phyloP scores from a whole-genome alignment of 176 grass and related monocot species.

The Triticum timopheevii region DNA sequence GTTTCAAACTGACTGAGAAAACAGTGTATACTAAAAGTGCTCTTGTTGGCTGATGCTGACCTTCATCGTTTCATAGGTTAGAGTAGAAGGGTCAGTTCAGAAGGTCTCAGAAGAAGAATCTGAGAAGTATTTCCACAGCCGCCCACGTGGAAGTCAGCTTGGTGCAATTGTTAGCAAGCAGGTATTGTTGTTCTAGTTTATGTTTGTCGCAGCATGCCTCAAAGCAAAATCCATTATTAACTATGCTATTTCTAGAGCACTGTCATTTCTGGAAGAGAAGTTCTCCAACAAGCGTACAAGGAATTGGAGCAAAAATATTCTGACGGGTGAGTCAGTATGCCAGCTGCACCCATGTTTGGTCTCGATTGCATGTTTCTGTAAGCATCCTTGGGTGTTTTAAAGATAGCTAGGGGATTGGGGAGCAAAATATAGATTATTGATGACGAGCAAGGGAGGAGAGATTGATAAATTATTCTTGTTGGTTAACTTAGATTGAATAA shows the following conservation, averaged over 20 bases:
- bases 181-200: conserved; percentile 42
- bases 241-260: conserved; percentile 58
- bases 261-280: conserved; percentile 68
- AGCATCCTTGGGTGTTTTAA: background rate
- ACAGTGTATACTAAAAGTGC: background rate
- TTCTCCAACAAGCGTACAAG: conserved; percentile 70
- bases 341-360: background rate
- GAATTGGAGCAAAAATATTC: conserved; percentile 81
- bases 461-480: background rate
- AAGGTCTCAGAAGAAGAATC: conserved; percentile 94
- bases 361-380: background rate
- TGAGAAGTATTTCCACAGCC: conserved; percentile 93
- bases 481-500: background rate
- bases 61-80: conserved; percentile 57
- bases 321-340: conserved; percentile 60
- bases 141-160: conserved; percentile 93
- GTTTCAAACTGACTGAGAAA: background rate
- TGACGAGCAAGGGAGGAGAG: background rate
- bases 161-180: conserved; percentile 93
- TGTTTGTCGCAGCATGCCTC: background rate
- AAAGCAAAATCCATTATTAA: conserved; percentile 1
- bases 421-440: background rate
- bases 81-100: conserved; percentile 85
- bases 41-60: conserved; percentile 25
- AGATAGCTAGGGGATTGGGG: background rate